Evolutionary conservation across 495 filamentous ascomycete species (phyloP), one percentile per base, ranked within the genome.

Genomic region (Penicillium longicatenatum): DNA sequence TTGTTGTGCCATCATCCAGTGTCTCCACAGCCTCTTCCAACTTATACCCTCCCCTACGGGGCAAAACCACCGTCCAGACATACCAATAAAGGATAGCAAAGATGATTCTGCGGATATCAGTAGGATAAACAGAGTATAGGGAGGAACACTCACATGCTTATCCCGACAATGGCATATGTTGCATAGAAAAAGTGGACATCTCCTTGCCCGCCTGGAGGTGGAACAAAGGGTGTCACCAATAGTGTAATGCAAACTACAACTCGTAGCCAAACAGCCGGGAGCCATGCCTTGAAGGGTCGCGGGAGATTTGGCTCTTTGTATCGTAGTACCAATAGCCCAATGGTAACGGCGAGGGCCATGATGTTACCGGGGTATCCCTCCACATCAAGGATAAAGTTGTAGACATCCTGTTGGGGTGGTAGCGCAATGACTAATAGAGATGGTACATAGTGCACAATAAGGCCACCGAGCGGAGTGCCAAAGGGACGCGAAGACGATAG

Each of bases 311-410:
- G 84, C 51, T 86, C 75, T 53, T 80, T 79, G 56, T 75, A 79
- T 10, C 89, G 82, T 6, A 91, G 75, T 64, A 84, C 76, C 8
- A 91, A 61, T 3, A 90, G 65, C 0, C 89, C 88, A 22, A 86
- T 56, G 0, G 82, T 81, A 0, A 80, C 71, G 0, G 86, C 86
- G 7, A 91, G 67, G 0, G 77, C 77, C 44, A 84, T 82, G 52
- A 89, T 73, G 52, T 87, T 83, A 0, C 75, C 82, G 0, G 88
- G 85, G 61, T 92, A 92, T 4, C 82, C 86, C 61, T 89, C 86
- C 2, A 90, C 85, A 37, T 89, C 85, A 10, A 89, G 74, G 55
- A 91, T 90, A 59, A 91, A 90, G 47, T 83, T 86, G 65, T 89
- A 91, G 6, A 87, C 83, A 46, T 87, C 81, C n/a, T 78, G 74